Percentiles rank a stretch among this genome's conserved stretches.
phyloP scores from a whole-genome alignment of 2,329 filamentous ascomycete genomes.

The Fusarium poae region DNA sequence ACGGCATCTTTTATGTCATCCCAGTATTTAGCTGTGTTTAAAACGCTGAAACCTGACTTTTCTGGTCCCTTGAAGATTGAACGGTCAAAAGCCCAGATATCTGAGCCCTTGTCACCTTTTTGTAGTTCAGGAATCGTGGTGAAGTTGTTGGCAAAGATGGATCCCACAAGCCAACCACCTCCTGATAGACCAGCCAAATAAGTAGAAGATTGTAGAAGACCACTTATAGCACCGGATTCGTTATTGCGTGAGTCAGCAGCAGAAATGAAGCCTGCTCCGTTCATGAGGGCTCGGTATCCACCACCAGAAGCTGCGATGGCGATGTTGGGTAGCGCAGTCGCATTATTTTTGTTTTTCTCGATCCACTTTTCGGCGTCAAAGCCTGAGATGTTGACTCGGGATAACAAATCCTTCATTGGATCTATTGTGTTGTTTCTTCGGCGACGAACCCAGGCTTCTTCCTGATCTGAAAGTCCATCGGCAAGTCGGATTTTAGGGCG shows the following conservation, averaged over 20 bases:
- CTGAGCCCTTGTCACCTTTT: conserved; percentile 50
- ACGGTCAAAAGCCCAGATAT: conserved; percentile 58
- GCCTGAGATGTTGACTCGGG: conserved; percentile 76
- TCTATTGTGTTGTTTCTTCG: conserved; percentile 79
- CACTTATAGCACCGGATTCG: conserved; percentile 77
- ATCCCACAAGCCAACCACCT: conserved; percentile 86
- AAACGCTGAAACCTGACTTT: conserved; percentile 52
- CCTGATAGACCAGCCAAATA: conserved; percentile 86
- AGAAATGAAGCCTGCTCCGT: conserved; percentile 83
- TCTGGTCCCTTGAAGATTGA: conserved; percentile 58
- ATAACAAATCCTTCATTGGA: conserved; percentile 79
- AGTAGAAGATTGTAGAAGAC: conserved; percentile 82
- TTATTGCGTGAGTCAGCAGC: conserved; percentile 76
- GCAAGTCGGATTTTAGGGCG: conserved; percentile 77
- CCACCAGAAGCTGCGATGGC: conserved; percentile 86
- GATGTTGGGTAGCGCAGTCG: conserved; percentile 66
- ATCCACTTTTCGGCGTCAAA: conserved; percentile 83
- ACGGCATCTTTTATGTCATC: conserved; percentile 53
- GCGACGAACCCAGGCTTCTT: conserved; percentile 78
- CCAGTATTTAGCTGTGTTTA: conserved; percentile 46
- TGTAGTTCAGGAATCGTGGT: conserved; percentile 62
- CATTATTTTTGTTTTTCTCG: conserved; percentile 48
- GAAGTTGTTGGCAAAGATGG: conserved; percentile 86
- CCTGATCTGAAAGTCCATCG: conserved; percentile 71
- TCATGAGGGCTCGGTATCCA: conserved; percentile 86